These are phyloP conservation scores for Schizosaccharomyces japonicus DNA, from an alignment of 805 yeast species.

Conservation along the genomic window DNA sequence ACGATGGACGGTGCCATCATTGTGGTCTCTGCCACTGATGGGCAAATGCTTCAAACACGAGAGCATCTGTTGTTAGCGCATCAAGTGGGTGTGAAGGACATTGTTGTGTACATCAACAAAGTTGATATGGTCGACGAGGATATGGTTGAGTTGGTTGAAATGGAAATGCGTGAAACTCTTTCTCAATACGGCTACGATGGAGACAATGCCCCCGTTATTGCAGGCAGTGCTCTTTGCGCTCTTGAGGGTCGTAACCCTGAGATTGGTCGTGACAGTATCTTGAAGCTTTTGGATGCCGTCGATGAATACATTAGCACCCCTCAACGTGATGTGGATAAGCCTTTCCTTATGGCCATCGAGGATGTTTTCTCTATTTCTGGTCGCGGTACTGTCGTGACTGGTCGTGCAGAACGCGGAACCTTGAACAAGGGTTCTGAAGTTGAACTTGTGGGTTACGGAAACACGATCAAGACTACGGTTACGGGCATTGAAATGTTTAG, in stretches of 20 bases:
- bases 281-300: slow-evolving; percentile 63
- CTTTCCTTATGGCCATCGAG: slow-evolving; percentile 92
- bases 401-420: slow-evolving; percentile 95
- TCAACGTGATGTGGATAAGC: slow-evolving; percentile 79
- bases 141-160: slow-evolving; percentile 96
- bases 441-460: slow-evolving; percentile 83
- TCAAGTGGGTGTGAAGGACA: slow-evolving; percentile 95
- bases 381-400: slow-evolving; percentile 98
- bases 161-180: slow-evolving; percentile 97
- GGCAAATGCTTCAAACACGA: slow-evolving; percentile 99
- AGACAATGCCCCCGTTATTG: slow-evolving; percentile 87
- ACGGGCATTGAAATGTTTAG: slow-evolving; percentile 99
- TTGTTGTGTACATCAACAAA: slow-evolving; percentile 94
- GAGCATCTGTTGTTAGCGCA: slow-evolving; percentile 95
- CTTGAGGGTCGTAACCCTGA: slow-evolving; percentile 71
- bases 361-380: slow-evolving; percentile 95
- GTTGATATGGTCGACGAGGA: slow-evolving; percentile 95
- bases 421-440: slow-evolving; percentile 96
- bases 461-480: slow-evolving; percentile 76
- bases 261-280: slow-evolving; percentile 70
- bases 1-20: slow-evolving; percentile 99
- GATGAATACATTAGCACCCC: slow-evolving; percentile 95
- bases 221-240: slow-evolving; percentile 97
- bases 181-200: slow-evolving; percentile 88
- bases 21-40: slow-evolving; percentile 97